Evolutionary conservation across 2,329 filamentous ascomycete species (phyloP).

Genomic region (Colletotrichum eremochloae): DNA sequence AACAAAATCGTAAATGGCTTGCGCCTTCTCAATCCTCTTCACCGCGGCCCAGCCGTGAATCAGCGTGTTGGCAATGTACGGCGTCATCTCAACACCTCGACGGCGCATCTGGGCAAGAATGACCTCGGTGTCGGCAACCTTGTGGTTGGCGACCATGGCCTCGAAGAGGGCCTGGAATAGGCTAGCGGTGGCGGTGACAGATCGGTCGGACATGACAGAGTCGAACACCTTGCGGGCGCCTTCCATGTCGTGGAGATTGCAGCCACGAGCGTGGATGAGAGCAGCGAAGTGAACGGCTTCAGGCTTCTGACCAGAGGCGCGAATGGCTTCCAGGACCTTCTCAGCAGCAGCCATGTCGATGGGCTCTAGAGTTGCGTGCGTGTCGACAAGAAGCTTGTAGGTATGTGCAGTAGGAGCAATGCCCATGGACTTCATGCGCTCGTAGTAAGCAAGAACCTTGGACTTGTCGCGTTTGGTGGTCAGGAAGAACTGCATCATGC

Average conservation of each 20-base stretch:
- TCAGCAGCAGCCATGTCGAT: constrained; percentile 91
- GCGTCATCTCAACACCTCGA: constrained; percentile 85
- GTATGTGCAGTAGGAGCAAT: constrained; percentile 96
- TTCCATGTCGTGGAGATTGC: constrained; percentile 90
- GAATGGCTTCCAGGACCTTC: constrained; percentile 83
- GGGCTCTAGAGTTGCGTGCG: constrained; percentile 93
- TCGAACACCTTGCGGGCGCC: constrained; percentile 88
- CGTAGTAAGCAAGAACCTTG: constrained; percentile 95
- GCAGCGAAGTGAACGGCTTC: constrained; percentile 97
- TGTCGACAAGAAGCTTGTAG: constrained; percentile 96
- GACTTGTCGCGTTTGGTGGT: constrained; percentile 95
- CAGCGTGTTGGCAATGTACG: constrained; percentile 97
- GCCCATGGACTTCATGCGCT: constrained; percentile 88
- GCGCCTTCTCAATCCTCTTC: constrained; percentile 83
- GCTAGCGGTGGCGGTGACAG: constrained; percentile 81
- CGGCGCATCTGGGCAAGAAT: constrained; percentile 82
- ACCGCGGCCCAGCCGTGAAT: constrained; percentile 96
- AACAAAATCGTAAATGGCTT: constrained; percentile 84
- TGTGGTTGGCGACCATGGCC: constrained; percentile 94
- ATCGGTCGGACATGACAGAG: constrained; percentile 76
- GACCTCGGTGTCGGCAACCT: constrained; percentile 80
- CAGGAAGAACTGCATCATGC: constrained; percentile 99
- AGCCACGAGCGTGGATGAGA: constrained; percentile 95
- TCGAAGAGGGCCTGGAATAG: constrained; percentile 98
- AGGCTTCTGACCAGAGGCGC: constrained; percentile 77